A percentile compares a stretch with the other conserved stretches of the same genome.
These are phyloP conservation scores for Phyllosticta citrichinensis DNA, from an alignment of 2,329 filamentous ascomycete genomes.

Conservation along the genomic window DNA sequence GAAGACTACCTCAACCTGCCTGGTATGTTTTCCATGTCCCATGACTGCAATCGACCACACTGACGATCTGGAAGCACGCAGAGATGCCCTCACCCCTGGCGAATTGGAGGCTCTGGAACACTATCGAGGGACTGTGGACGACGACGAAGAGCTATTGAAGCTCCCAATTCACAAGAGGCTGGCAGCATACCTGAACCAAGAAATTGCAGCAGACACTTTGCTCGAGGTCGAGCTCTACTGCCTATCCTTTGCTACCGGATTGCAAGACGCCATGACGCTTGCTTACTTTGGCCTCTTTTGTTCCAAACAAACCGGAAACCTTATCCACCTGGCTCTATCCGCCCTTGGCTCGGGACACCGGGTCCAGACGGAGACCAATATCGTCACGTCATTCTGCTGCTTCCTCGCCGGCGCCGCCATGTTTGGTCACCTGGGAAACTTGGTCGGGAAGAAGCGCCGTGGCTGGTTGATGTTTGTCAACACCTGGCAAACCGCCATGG, in stretches of 20 bases:
- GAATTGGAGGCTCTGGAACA: conserved; percentile 2
- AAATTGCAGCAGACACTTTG: conserved; percentile 16
- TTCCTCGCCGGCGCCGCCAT: conserved; percentile 18
- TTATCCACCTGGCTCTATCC: conserved; percentile 9
- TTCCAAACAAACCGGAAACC: conserved; percentile 19
- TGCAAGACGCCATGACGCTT: conserved; percentile 21
- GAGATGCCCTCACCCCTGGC: background rate
- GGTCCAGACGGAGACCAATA: conserved; percentile 12
- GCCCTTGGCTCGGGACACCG: conserved; percentile 4
- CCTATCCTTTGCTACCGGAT: conserved; percentile 19
- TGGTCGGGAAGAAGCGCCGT: conserved; percentile 15
- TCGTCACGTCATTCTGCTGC: conserved; percentile 15
- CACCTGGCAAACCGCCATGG: conserved; percentile 15
- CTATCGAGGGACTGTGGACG: background rate
- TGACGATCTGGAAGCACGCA: background rate
- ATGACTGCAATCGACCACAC: background rate
- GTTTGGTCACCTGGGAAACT: conserved; percentile 18
- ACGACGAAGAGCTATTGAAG: background rate
- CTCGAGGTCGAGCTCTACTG: conserved; percentile 18
- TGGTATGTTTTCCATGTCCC: background rate
- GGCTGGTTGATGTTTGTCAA: conserved; percentile 18
- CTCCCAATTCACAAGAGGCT: conserved; percentile 1
- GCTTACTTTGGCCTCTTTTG: conserved; percentile 19
- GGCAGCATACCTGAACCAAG: conserved; percentile 13
- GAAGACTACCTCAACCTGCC: background rate